Base-by-base conservation (phyloP, 2,329 filamentous ascomycete species). In the Aspergillus costaricaensis region DNA sequence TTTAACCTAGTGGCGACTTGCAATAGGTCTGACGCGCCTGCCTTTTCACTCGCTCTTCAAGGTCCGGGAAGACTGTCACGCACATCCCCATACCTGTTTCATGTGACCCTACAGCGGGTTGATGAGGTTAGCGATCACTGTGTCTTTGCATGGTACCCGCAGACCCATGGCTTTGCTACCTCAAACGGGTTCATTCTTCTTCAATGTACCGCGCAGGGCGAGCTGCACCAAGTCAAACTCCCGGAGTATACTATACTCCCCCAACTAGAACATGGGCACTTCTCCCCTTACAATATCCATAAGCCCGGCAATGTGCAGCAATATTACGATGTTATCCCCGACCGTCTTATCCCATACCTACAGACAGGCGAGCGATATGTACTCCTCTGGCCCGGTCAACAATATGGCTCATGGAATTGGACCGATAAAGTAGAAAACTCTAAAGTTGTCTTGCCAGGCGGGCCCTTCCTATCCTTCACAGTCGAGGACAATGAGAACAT, bases 341-440 rank as follows among this genome's bases (percentile, higher is more conserved):
- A 39, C 50, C 50, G 50, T 36, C 9, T 19, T 12, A 23, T 49
- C 6, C 47, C 47, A 15, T 49, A 30, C 17, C 47, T 49, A 30
- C 50, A 44, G 52, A 39, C 52, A 10, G 32, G 51, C 17, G 51
- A 55, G 39, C 15, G 52, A 30, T 55, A 55, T 27, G 17, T 30
- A 41, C 38, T 55, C 9, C 14, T 55, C 32, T 55, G 39, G 39
- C 52, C 52, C 9, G 39, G 52, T 41, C 36, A 30, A 55, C 23
- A 14, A 41, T 55, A 55, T 27, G n/a, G 3, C 52, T 17, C 52
- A 21, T 47, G 39, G 52, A 27, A 27, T n/a, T 55, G 39, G 39
- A 21, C 14, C 19, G 23, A 43, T 8, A 17, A 55, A 41, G 17
- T 9, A 43, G 44, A 21, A 8, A 48, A 48, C 5, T 48, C 44